Conservation (phyloP, 305 asterid genomes). For the Fraxinus velutina region DNA sequence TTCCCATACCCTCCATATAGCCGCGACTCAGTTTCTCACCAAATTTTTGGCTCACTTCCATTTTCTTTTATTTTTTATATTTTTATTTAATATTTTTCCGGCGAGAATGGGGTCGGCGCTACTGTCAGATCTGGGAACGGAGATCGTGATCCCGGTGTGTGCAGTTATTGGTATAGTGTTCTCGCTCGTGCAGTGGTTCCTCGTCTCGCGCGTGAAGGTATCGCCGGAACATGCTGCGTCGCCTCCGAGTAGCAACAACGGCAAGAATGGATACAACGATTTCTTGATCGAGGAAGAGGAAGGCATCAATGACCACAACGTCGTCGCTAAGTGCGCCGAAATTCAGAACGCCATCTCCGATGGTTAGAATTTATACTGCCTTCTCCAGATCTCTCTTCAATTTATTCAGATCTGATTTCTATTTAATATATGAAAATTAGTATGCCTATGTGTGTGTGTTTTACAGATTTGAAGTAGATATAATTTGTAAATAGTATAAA, state of each 20-base stretch:
- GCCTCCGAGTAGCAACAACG: slow-evolving; percentile 31
- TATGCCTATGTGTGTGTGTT: not conserved
- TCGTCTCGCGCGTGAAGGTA: slow-evolving; percentile 66
- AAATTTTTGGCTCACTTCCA: not conserved
- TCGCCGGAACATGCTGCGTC: slow-evolving; percentile 39
- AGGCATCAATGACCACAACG: slow-evolving; percentile 46
- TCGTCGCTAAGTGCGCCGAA: slow-evolving; percentile 75
- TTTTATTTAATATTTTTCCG: slow-evolving; percentile 14
- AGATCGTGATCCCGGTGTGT: slow-evolving; percentile 72
- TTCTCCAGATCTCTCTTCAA: slow-evolving; percentile 27
- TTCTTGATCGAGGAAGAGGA: slow-evolving; percentile 59
- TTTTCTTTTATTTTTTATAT: not conserved
- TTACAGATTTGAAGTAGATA: not conserved
- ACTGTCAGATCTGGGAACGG: slow-evolving; percentile 66
- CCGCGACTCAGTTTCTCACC: slow-evolving; percentile 14
- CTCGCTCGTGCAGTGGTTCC: slow-evolving; percentile 69
- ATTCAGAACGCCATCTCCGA: slow-evolving; percentile 87
- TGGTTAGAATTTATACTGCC: slow-evolving; percentile 45
- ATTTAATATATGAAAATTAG: not conserved
- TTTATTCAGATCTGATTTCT: not conserved
- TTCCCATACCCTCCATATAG: slow-evolving; percentile 26
- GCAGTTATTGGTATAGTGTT: slow-evolving; percentile 70
- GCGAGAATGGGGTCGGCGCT: slow-evolving; percentile 48
- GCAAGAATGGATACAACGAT: slow-evolving; percentile 53
- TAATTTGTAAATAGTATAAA: not conserved